A percentile compares a stretch with the other conserved stretches of the same genome.
Conservation (phyloP, 768 basidiomycete genomes). For the Candolleomyces eurysporus region DNA sequence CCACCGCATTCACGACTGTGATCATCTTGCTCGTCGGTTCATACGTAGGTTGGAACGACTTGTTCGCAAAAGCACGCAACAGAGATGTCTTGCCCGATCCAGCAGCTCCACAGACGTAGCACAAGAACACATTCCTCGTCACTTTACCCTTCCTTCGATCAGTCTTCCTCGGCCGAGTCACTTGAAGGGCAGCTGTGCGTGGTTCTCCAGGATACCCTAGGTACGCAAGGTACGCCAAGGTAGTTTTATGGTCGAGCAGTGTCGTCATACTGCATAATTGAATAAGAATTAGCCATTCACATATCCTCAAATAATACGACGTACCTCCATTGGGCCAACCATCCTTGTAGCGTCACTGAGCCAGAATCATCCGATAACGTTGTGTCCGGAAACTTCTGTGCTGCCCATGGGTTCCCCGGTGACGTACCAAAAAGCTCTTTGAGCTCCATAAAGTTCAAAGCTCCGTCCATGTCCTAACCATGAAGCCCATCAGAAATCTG, state of each 20-base stretch:
- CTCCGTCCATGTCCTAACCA: slow-evolving; percentile 88
- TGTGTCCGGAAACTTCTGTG: slow-evolving; percentile 88
- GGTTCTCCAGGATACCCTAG: slow-evolving; percentile 83
- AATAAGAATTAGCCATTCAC: neutral
- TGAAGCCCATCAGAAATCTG: neutral
- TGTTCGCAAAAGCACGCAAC: slow-evolving; percentile 81
- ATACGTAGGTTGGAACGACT: slow-evolving; percentile 69
- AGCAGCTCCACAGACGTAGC: slow-evolving; percentile 92
- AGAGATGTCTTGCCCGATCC: slow-evolving; percentile 94
- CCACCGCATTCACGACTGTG: slow-evolving; percentile 92
- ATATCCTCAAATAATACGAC: slow-evolving; percentile 14
- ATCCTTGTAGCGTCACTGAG: slow-evolving; percentile 93
- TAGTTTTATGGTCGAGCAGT: slow-evolving; percentile 87
- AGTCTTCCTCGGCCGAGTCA: slow-evolving; percentile 80
- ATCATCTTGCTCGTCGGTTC: slow-evolving; percentile 89
- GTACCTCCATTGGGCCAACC: slow-evolving; percentile 98
- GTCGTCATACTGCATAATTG: slow-evolving; percentile 81
- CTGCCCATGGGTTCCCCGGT: slow-evolving; percentile 95
- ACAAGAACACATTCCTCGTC: slow-evolving; percentile 87
- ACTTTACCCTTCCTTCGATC: slow-evolving; percentile 88
- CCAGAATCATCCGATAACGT: slow-evolving; percentile 85
- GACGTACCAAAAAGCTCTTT: slow-evolving; percentile 90
- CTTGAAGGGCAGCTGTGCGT: slow-evolving; percentile 79
- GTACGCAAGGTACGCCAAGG: slow-evolving; percentile 92
- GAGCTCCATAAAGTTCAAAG: slow-evolving; percentile 78